Base-by-base conservation (phyloP, 2,329 filamentous ascomycete species). In the Alternaria arbusti region DNA sequence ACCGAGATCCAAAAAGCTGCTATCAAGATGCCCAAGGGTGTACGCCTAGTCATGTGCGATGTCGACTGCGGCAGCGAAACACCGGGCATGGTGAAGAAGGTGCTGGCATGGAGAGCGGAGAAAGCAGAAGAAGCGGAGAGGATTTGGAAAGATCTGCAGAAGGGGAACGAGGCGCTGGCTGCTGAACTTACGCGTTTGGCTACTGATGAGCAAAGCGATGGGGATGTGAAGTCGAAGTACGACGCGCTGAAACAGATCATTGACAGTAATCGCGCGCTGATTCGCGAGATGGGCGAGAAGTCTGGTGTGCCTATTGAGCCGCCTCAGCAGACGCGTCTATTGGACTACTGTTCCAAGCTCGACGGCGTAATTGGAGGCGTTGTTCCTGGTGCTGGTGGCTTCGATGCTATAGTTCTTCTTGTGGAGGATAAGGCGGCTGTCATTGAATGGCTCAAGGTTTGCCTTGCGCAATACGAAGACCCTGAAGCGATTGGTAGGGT, bases 11-110 rank as follows among this genome's bases (percentile, higher is more conserved):
- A 82, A 30, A 91, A 93, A 72, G 88, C 90, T 6, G 87, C 85
- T 15, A 89, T 95, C 56, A 86, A 85, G 64, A 85, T 98, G 62
- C 94, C 95, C 0, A 73, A 79, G 1, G 93, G 92, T 1, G 83
- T 97, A 70, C 87, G 91, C 23, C 84, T 98, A 69, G 88, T 96
- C 64, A 96, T 99, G 90, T 97, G 94, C 76, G 96, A 99, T 76
- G 96, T 99, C 7, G 93, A 96, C 78, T 97, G 94, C 76, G 96
- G 96, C 30, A 95, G 91, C 52, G 88, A 97, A 83, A 98, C 95
- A 8, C 94, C 97, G 0, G 88, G 93, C 13, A 98, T 99, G 96
- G 96, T 97, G 40, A 97, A 95, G 82, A 88, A 92, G 76, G 92
- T 99, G 13, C 85, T 98, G 4, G 86, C 87, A 30, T 99, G 96